phyloP scores from a whole-genome alignment of 2,329 filamentous ascomycete genomes.

The Exophiala mesophila region DNA sequence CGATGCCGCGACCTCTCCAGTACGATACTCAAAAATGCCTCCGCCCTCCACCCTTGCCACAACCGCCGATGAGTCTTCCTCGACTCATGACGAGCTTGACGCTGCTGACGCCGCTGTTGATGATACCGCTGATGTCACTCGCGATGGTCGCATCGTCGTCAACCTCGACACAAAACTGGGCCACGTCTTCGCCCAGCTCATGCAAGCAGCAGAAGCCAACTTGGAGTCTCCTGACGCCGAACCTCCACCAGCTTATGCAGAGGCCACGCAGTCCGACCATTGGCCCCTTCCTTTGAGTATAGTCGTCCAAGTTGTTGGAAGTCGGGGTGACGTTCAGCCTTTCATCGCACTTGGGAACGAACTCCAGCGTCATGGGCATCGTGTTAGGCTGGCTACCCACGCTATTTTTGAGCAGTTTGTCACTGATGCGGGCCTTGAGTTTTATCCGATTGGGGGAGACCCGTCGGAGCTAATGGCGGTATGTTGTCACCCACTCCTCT shows the following conservation, averaged over 20 bases:
- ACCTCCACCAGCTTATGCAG: constrained; percentile 23
- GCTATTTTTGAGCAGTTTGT: constrained; percentile 52
- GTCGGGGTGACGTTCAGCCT: constrained; percentile 54
- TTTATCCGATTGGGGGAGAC: constrained; percentile 55
- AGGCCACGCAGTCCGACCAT: background rate
- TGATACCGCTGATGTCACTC: constrained; percentile 8
- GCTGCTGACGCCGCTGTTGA: background rate
- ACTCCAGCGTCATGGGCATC: constrained; percentile 48
- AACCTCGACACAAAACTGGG: constrained; percentile 23
- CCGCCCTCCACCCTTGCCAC: no score
- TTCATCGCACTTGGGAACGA: constrained; percentile 54
- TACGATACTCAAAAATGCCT: no score
- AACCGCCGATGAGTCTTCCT: no score
- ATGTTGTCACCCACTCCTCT: background rate
- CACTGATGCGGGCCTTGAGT: constrained; percentile 49
- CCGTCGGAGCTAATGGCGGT: constrained; percentile 48
- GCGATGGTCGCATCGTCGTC: constrained; percentile 26
- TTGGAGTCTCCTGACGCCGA: constrained; percentile 7
- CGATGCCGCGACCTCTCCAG: no score
- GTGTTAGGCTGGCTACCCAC: constrained; percentile 56
- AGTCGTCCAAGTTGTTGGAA: constrained; percentile 53
- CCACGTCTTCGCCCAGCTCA: constrained; percentile 17
- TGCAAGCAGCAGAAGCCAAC: constrained; percentile 12
- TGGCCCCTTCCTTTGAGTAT: constrained; percentile 41
- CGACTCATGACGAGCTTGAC: no score